Evolutionary conservation across 2,329 filamentous ascomycete genomes (phyloP), one percentile per base, ranked within the genome.

Genomic region (Botrytis fragariae): DNA sequence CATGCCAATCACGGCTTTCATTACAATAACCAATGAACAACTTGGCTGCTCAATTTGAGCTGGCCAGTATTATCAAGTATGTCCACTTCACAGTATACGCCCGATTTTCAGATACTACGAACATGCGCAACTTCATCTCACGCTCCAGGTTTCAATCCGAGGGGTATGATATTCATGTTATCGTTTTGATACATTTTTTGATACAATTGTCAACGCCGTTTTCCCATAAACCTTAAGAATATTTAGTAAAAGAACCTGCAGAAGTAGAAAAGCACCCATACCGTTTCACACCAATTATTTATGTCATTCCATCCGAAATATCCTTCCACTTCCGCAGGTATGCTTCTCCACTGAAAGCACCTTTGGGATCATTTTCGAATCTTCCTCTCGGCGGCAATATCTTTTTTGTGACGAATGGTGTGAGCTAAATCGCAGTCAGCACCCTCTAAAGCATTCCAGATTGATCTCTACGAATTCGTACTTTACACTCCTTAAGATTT

Each of bases 371-470:
- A 51, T 79, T 79, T 68, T 79, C 79, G 81, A 89, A 91, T 74
- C 85, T 84, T 65, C 89, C 90, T 69, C 83, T 84, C 35, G 84
- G 81, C 57, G 84, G 82, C 75, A 85, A 83, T 73, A 94, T 85
- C 74, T 87, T 87, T 68, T 85, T 85, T 73, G 90, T 89, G 69
- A 96, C 92, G 79, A 95, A 97, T 1, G 93, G 93, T 4, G 91
- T 93, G 79, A 97, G 87, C 93, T 96, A 76, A 62, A 67, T 73
- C n/a, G 29, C 75, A 74, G 77, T 79, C 64, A 77, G 71, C 42
- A 69, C 14, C 29, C 29, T 29, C 12, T 73, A 12, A 22, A 67
- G 29, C 22, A 16, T 63, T 20, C 35, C 35, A 44, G n/a, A 20
- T 16, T 54, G 29, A 3, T 8, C 25, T 72, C 6, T 65, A 20